Evolutionary conservation across 2,329 filamentous ascomycete genomes (phyloP).

Genomic region (Geosmithia putterillii): DNA sequence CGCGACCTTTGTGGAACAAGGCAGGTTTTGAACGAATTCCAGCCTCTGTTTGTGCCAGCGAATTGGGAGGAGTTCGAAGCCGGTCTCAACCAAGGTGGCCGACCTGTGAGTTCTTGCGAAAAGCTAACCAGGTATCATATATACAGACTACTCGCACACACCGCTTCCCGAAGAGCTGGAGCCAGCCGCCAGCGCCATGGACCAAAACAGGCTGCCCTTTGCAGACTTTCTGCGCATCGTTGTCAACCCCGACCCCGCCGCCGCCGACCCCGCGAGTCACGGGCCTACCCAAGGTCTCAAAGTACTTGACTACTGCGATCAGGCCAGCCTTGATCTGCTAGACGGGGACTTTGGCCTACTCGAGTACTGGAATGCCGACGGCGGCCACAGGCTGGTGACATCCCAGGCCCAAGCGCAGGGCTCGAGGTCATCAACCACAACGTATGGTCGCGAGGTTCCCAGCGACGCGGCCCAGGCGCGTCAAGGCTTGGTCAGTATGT

Average conservation of each 20-base stretch:
- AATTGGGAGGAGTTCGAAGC: not conserved
- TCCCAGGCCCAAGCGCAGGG: too few species aligned
- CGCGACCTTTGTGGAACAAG: constrained; percentile 17
- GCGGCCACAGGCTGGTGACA: constrained; percentile 8
- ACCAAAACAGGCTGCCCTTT: constrained; percentile 27
- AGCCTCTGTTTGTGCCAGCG: not conserved
- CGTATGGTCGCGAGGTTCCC: constrained; percentile 18
- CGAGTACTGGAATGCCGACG: constrained; percentile 34
- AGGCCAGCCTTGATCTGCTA: constrained; percentile 35
- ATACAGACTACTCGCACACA: not conserved
- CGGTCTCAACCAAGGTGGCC: not conserved
- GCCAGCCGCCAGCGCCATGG: constrained; percentile 8
- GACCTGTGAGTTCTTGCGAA: not conserved
- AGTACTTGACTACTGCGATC: constrained; percentile 36
- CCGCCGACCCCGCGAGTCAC: constrained; percentile 15
- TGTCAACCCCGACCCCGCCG: constrained; percentile 30
- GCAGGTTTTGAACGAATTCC: constrained; percentile 5
- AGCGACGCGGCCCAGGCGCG: constrained; percentile 31
- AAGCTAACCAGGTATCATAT: constrained; percentile 1
- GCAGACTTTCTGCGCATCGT: constrained; percentile 38
- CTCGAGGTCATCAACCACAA: not conserved
- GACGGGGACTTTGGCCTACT: constrained; percentile 39
- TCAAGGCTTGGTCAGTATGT: constrained; percentile 32
- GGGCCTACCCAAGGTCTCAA: constrained; percentile 20
- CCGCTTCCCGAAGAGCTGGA: constrained; percentile 6